Percentiles rank a stretch among this genome's conserved stretches.
Evolutionary conservation across 495 filamentous ascomycete genomes (phyloP).

Genomic region (Cladorrhinum samala): DNA sequence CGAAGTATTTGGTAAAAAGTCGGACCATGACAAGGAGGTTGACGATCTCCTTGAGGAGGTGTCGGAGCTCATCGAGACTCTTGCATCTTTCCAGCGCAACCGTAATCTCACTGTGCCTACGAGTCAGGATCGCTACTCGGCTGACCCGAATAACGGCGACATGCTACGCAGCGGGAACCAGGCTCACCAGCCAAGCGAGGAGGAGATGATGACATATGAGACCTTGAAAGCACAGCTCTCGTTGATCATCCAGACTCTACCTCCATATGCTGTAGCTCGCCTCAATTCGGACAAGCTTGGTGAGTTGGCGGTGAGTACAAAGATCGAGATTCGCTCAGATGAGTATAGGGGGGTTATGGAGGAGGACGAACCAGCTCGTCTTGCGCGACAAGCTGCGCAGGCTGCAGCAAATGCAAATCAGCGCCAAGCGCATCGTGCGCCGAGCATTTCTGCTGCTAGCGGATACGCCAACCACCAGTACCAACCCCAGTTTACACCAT

Average conservation of each 20-base stretch:
- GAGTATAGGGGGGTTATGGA: slow-evolving; percentile 79
- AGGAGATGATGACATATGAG: slow-evolving; percentile 69
- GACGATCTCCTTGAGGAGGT: slow-evolving; percentile 74
- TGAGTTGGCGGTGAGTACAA: slow-evolving; percentile 77
- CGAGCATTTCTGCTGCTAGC: slow-evolving; percentile 30
- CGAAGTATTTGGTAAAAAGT: slow-evolving; percentile 43
- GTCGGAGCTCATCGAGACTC: slow-evolving; percentile 74
- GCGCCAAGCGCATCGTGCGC: slow-evolving; percentile 35
- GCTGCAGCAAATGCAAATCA: slow-evolving; percentile 25
- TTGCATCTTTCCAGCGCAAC: slow-evolving; percentile 81
- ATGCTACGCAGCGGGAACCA: slow-evolving; percentile 45
- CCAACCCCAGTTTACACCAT: slow-evolving; percentile 25
- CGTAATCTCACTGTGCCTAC: slow-evolving; percentile 59
- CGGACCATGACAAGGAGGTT: slow-evolving; percentile 53
- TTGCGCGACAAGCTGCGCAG: slow-evolving; percentile 31
- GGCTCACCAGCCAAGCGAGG: slow-evolving; percentile 47
- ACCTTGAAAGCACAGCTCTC: slow-evolving; percentile 65
- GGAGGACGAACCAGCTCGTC: slow-evolving; percentile 59
- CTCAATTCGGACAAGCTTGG: slow-evolving; percentile 77
- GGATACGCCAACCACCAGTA: slow-evolving; percentile 35
- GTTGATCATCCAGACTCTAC: slow-evolving; percentile 66
- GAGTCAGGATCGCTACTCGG: slow-evolving; percentile 41
- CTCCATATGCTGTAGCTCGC: slow-evolving; percentile 81
- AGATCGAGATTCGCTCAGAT: slow-evolving; percentile 62
- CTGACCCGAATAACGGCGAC: slow-evolving; percentile 45